Base-by-base conservation (phyloP, 257 asterid genomes). In the Nicotiana sylvestris region DNA sequence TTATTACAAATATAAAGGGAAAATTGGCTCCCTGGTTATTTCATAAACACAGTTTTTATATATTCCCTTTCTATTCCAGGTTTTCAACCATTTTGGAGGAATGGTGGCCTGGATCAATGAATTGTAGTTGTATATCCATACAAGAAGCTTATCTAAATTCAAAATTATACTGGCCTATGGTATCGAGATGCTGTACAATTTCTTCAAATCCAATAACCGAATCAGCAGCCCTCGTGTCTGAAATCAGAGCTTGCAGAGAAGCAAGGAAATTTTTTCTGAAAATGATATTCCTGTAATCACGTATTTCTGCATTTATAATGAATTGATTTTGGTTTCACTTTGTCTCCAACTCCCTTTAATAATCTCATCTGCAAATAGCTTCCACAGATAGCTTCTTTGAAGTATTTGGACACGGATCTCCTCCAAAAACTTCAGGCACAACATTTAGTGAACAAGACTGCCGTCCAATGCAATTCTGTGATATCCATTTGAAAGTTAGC, bases 371-470 rank as follows among this genome's bases (percentile, higher is more conserved):
- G 37, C 85, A 82, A 18, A 27, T 32, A 12, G 74, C 85, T 62
- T 82, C 85, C 57, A 82, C 81, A 5, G 85, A 76, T 15, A 82
- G 76, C 37, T 77, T 49, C 77, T 82, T 82, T 81, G 56, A 58
- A 16, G 32, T 57, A 15, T 70, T 74, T 9, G 85, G 85, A 60
- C 85, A 82, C 5, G 85, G 85, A 82, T 82, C 85, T 60, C 70
- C 76, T 62, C 77, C 66, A 11, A 82, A 82, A 25, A 61, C 35
- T 18, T 53, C 60, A 32, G 68, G 80, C 9, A 81, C 53, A 37
- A 82, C 70, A 37, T 81, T 43, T 18, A 82, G 82, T 37, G 64
- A 13, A 51, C 85, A 82, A 4, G 81, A 17, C 32, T 76, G 81
- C 80, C n/a, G 21, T 72, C 82, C 85, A 3, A 82, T 62, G 76